Percentiles rank a stretch among this genome's conserved stretches.
These are phyloP conservation scores for Pezicula neosporulosa DNA, from an alignment of 2,329 filamentous ascomycete genomes.

Conservation along the genomic window DNA sequence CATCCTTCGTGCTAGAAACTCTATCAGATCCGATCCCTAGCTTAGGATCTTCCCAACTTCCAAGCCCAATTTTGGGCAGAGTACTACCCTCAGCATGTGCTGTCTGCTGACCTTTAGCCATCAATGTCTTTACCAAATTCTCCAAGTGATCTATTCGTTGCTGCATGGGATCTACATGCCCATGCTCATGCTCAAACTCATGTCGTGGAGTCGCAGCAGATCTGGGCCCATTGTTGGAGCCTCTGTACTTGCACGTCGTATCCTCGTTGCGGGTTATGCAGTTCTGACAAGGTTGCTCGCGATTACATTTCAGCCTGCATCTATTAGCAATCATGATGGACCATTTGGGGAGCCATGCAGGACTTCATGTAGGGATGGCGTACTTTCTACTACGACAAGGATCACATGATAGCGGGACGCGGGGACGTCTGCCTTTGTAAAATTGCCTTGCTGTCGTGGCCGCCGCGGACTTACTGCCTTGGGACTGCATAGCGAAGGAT, in stretches of 20 bases:
- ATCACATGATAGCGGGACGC: constrained; percentile 8
- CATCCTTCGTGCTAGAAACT: no score
- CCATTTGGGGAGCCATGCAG: no score
- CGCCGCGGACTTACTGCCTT: background rate
- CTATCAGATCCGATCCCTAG: no score
- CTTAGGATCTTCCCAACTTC: no score
- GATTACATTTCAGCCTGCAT: constrained; percentile 25
- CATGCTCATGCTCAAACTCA: background rate
- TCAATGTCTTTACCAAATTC: constrained; percentile 4
- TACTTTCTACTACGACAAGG: constrained; percentile 9
- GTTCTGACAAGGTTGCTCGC: constrained; percentile 27
- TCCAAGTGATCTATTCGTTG: constrained; percentile 9
- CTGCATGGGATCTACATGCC: constrained; percentile 14
- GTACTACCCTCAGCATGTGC: background rate
- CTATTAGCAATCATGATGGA: background rate
- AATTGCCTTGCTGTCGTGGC: background rate
- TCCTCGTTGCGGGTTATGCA: constrained; percentile 19
- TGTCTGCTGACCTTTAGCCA: background rate
- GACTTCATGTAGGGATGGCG: background rate
- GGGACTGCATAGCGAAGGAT: background rate
- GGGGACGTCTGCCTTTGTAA: constrained; percentile 5
- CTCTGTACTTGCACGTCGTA: constrained; percentile 20
- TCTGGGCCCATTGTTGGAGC: constrained; percentile 8
- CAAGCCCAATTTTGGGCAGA: no score
- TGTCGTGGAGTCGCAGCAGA: background rate